phyloP scores from a whole-genome alignment of 805 yeast species.

The Cephaloascus albidus region DNA sequence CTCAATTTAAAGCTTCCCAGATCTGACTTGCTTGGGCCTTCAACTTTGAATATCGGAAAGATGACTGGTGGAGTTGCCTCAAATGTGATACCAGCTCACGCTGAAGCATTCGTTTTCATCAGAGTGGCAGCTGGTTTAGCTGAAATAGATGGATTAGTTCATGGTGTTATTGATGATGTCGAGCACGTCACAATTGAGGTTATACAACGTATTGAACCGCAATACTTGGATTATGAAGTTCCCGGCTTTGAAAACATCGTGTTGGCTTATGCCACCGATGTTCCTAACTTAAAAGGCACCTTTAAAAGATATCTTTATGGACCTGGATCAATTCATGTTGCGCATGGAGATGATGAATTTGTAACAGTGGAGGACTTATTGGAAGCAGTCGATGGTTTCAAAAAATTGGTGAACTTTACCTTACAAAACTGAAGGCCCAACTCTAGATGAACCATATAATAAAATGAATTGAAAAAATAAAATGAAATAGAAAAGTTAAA shows the following conservation, averaged over 20 bases:
- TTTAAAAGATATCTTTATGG: conserved; percentile 21
- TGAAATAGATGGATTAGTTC: conserved; percentile 23
- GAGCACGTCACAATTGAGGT: conserved; percentile 13
- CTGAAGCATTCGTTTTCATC: conserved; percentile 37
- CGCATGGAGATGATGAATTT: conserved; percentile 22
- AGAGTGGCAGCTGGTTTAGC: conserved; percentile 44
- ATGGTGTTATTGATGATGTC: conserved; percentile 18
- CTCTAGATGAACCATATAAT: no score
- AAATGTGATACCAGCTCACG: conserved; percentile 56
- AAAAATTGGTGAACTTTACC: conserved; percentile 22
- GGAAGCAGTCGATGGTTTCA: conserved; percentile 36
- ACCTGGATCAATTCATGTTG: conserved; percentile 25
- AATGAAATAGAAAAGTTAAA: no score
- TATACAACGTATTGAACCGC: conserved; percentile 23
- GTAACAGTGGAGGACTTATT: conserved; percentile 20
- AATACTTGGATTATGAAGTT: conserved; percentile 44
- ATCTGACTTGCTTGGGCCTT: conserved; percentile 44
- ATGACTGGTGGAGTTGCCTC: conserved; percentile 56
- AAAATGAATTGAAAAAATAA: no score
- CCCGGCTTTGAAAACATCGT: conserved; percentile 53
- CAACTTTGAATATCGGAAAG: conserved; percentile 54
- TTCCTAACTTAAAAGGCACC: conserved; percentile 16
- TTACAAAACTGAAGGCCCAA: no score
- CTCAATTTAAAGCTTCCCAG: conserved; percentile 35
- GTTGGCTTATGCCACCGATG: conserved; percentile 39